Conservation (phyloP, 2,329 filamentous ascomycete genomes). For the Albophoma yamanashiensis region DNA sequence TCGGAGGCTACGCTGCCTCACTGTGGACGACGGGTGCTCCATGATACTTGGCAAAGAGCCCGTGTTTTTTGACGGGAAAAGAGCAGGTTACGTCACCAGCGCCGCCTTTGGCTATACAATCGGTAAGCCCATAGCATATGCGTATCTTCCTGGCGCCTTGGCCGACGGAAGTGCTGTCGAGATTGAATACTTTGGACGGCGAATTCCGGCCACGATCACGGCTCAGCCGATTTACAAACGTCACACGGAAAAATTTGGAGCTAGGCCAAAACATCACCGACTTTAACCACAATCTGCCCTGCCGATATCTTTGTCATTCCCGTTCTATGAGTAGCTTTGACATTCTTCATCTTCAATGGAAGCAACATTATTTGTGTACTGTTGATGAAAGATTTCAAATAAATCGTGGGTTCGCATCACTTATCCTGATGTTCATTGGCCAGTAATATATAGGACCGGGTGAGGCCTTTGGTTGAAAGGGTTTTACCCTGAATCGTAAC, state of each 20-base stretch:
- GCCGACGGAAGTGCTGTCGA: slow-evolving; percentile 39
- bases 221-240: slow-evolving; percentile 28
- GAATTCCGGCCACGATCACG: slow-evolving; percentile 41
- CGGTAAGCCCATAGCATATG: slow-evolving; percentile 47
- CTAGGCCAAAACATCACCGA: no score
- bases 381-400: no score
- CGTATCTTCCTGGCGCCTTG: slow-evolving; percentile 40
- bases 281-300: background rate
- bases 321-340: no score
- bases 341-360: no score
- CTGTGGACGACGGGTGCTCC: slow-evolving; percentile 43
- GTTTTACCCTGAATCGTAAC: no score
- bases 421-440: no score
- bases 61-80: slow-evolving; percentile 35
- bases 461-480: no score
- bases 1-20: slow-evolving; percentile 35
- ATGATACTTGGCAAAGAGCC: slow-evolving; percentile 53
- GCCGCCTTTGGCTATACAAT: slow-evolving; percentile 50
- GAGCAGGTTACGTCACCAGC: slow-evolving; percentile 48
- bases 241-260: no score
- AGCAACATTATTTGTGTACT: no score
- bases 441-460: no score
- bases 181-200: slow-evolving; percentile 50
- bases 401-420: no score
- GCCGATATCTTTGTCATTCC: no score